These are phyloP conservation scores for Microascus cirrosus DNA, from an alignment of 2,329 filamentous ascomycete species.

Conservation along the genomic window DNA sequence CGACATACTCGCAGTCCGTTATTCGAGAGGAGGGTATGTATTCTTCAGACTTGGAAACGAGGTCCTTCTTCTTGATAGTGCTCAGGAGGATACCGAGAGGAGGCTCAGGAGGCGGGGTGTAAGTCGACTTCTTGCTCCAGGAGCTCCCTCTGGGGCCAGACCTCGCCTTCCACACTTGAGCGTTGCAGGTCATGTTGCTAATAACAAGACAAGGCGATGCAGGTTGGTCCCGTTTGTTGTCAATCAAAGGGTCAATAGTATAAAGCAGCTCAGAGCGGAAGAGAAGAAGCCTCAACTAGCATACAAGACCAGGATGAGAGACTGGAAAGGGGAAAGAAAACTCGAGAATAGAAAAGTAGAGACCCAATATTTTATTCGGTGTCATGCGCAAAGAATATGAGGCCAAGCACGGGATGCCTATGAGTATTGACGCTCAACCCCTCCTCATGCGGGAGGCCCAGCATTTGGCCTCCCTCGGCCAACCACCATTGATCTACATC, in stretches of 20 bases:
- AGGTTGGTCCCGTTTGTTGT: too few relatives aligned
- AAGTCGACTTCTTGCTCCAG: background rate
- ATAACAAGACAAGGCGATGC: too few relatives aligned
- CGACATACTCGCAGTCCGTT: constrained; percentile 1
- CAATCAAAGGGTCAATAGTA: too few relatives aligned
- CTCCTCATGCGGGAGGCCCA: background rate
- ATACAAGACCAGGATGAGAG: background rate
- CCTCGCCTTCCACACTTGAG: background rate
- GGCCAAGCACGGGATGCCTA: background rate
- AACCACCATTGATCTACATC: background rate
- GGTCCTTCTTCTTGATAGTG: background rate
- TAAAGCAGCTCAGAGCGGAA: too few relatives aligned
- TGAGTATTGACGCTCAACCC: background rate
- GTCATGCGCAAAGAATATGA: background rate
- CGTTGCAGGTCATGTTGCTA: too few relatives aligned
- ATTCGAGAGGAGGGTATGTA: background rate
- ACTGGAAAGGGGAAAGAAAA: background rate
- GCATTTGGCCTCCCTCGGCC: background rate
- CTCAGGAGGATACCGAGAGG: background rate
- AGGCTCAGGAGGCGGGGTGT: background rate
- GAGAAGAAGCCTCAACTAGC: too few relatives aligned
- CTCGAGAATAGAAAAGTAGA: background rate
- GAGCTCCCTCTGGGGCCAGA: background rate
- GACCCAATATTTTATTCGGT: background rate
- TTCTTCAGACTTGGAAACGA: background rate